Evolutionary conservation across 495 filamentous ascomycete species (phyloP).

Genomic region (Annulohypoxylon moriforme): DNA sequence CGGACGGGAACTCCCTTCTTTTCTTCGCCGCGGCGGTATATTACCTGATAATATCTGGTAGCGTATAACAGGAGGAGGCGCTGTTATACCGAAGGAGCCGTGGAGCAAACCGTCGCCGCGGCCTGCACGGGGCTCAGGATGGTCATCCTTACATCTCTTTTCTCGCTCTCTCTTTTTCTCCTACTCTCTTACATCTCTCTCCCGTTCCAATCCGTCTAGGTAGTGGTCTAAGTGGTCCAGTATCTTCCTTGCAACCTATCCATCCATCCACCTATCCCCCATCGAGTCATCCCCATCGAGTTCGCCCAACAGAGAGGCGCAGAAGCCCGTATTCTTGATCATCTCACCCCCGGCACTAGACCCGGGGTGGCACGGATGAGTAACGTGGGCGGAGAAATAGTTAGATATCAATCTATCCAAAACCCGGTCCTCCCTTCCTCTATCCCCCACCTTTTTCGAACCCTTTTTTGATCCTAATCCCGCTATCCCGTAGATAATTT

Average conservation of each 20-base stretch:
- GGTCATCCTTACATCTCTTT: slow-evolving; percentile 2
- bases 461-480: neutral
- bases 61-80: slow-evolving; percentile 36
- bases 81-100: slow-evolving; percentile 37
- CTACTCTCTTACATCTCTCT: no score
- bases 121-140: slow-evolving; percentile 8
- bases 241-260: neutral
- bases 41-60: neutral
- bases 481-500: neutral
- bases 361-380: slow-evolving; percentile 1
- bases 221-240: no score
- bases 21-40: neutral
- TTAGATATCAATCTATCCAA: slow-evolving; percentile 17
- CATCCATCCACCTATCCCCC: neutral
- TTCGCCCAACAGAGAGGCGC: slow-evolving; percentile 30
- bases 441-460: neutral
- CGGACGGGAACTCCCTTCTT: slow-evolving; percentile 31
- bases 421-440: slow-evolving; percentile 14
- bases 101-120: slow-evolving; percentile 5
- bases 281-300: neutral
- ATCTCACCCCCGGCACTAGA: slow-evolving; percentile 2
- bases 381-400: slow-evolving; percentile 3
- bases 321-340: slow-evolving; percentile 20
- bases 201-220: neutral
- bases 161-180: neutral